phyloP scores from a whole-genome alignment of 768 basidiomycete species.

The Fomitopsis pulvina region DNA sequence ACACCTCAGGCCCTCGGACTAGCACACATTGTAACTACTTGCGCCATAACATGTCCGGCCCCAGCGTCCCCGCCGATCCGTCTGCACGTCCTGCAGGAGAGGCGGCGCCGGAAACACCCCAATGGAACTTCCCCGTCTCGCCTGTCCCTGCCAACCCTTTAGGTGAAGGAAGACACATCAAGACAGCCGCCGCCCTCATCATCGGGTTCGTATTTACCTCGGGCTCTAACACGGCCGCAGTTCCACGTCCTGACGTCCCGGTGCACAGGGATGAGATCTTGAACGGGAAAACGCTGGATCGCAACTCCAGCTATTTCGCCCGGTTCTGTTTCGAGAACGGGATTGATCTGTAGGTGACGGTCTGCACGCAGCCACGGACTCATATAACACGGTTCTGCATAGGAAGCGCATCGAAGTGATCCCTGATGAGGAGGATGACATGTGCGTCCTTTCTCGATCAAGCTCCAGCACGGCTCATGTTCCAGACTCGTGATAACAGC shows the following conservation, averaged over 20 bases:
- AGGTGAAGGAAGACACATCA: constrained; percentile 64
- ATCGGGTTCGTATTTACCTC: constrained; percentile 49
- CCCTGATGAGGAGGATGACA: constrained; percentile 85
- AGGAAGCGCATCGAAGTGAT: constrained; percentile 91
- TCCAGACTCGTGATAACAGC: constrained; percentile 30
- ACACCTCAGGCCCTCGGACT: no score
- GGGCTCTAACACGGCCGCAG: background rate
- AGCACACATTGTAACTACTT: no score
- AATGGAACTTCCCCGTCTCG: constrained; percentile 42
- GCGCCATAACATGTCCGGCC: background rate
- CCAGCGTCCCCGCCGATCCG: constrained; percentile 1
- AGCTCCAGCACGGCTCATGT: background rate
- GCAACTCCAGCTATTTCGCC: constrained; percentile 83
- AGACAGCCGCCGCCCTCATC: constrained; percentile 66
- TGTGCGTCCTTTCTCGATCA: constrained; percentile 45
- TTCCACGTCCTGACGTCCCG: background rate
- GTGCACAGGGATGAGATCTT: constrained; percentile 75
- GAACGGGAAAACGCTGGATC: constrained; percentile 84
- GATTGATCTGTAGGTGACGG: constrained; percentile 54
- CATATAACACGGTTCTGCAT: constrained; percentile 14
- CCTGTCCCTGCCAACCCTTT: constrained; percentile 58
- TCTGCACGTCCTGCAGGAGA: background rate
- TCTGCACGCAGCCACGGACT: constrained; percentile 2
- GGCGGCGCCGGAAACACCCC: background rate
- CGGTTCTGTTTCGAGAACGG: constrained; percentile 87